Percentiles rank a stretch among this genome's conserved stretches.
phyloP scores from a whole-genome alignment of 2,329 filamentous ascomycete genomes.

The Cladobotryum protrusum region DNA sequence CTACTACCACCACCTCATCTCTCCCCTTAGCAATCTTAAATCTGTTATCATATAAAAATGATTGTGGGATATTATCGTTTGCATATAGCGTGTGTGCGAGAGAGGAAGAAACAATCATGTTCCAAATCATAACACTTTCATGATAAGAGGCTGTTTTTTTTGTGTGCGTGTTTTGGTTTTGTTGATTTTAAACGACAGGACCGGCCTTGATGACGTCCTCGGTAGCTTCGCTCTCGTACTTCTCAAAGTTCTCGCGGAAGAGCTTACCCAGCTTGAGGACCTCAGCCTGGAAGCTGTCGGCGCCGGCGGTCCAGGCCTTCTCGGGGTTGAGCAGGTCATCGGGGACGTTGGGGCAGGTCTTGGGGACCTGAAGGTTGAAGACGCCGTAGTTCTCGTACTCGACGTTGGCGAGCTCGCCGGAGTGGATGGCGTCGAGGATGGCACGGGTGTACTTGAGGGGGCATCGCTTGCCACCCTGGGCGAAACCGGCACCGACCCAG shows the following conservation, averaged over 20 bases:
- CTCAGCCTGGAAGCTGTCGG: constrained; percentile 76
- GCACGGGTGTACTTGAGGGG: constrained; percentile 98
- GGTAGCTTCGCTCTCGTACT: constrained; percentile 82
- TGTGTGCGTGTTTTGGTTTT: too few relatives aligned
- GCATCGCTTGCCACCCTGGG: constrained; percentile 92
- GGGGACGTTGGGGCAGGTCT: constrained; percentile 80
- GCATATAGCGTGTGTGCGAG: too few relatives aligned
- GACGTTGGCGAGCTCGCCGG: constrained; percentile 83
- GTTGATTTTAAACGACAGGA: constrained; percentile 33
- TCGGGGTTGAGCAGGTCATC: constrained; percentile 90
- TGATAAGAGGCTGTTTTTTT: neutral
- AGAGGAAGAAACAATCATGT: too few relatives aligned
- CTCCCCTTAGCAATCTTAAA: too few relatives aligned
- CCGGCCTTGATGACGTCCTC: constrained; percentile 68
- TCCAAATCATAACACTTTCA: too few relatives aligned
- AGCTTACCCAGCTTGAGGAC: constrained; percentile 84
- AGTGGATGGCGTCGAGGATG: constrained; percentile 97
- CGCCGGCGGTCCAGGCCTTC: constrained; percentile 81
- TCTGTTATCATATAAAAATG: too few relatives aligned
- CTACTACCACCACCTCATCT: too few relatives aligned
- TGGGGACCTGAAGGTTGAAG: constrained; percentile 97
- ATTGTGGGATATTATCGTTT: too few relatives aligned
- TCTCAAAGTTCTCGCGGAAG: constrained; percentile 97
- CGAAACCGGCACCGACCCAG: constrained; percentile 88
- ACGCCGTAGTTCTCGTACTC: constrained; percentile 94